Conservation (phyloP, 1,284 basidiomycete species). For the Trichosporon coremiiforme region DNA sequence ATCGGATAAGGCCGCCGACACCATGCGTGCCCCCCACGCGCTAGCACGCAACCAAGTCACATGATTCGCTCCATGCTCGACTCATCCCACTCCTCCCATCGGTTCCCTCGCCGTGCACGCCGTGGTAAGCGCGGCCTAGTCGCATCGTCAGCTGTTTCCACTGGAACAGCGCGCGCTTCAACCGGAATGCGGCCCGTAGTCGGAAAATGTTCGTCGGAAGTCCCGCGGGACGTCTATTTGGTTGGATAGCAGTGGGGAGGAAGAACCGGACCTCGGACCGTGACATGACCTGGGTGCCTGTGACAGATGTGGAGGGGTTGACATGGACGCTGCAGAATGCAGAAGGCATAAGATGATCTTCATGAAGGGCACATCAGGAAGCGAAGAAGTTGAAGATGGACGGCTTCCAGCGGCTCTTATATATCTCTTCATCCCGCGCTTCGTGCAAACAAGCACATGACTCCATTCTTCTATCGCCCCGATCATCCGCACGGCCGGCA, state of each 20-base stretch:
- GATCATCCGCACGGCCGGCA: background rate
- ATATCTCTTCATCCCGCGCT: background rate
- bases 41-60: background rate
- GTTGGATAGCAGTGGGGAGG: background rate
- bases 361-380: no score
- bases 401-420: background rate
- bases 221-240: background rate
- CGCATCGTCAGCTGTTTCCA: background rate
- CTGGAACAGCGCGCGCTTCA: background rate
- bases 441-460: background rate
- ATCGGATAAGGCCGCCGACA: conserved; percentile 1
- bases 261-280: background rate
- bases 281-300: background rate
- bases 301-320: no score
- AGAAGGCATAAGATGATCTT: no score
- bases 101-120: conserved; percentile 1
- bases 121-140: background rate
- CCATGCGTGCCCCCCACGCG: background rate
- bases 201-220: background rate
- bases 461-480: background rate
- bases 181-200: background rate
- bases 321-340: no score
- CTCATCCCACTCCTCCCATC: background rate
- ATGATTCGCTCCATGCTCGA: background rate
- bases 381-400: no score